Evolutionary conservation across 768 basidiomycete genomes (phyloP).

Genomic region (Amanita thiersii): DNA sequence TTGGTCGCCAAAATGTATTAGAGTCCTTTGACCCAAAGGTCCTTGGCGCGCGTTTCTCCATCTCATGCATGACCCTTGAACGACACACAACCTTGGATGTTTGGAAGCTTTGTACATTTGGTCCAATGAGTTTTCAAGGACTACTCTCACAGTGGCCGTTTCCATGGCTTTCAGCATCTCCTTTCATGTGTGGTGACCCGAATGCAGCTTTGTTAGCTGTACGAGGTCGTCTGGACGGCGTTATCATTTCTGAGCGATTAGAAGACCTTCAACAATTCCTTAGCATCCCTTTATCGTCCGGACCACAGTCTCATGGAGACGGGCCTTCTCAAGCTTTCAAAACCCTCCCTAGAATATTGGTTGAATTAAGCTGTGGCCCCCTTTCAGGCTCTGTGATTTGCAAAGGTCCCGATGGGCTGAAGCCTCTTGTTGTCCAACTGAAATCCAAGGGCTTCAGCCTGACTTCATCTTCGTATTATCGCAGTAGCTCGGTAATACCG

Average conservation of each 20-base stretch:
- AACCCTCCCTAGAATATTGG: slow-evolving; percentile 34
- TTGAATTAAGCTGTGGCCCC: slow-evolving; percentile 42
- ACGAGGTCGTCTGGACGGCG: slow-evolving; percentile 30
- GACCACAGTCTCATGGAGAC: slow-evolving; percentile 12
- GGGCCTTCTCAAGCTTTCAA: slow-evolving; percentile 9
- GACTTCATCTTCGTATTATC: slow-evolving; percentile 35
- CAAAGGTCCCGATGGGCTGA: slow-evolving; percentile 27
- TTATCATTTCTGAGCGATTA: slow-evolving; percentile 47
- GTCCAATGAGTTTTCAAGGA: slow-evolving; percentile 27
- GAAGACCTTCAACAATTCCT: slow-evolving; percentile 41
- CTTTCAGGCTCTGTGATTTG: slow-evolving; percentile 46
- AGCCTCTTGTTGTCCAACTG: slow-evolving; percentile 46
- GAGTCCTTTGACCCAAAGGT: slow-evolving; percentile 37
- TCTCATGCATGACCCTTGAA: slow-evolving; percentile 39
- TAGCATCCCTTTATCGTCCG: slow-evolving; percentile 13
- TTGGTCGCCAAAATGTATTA: slow-evolving; percentile 32
- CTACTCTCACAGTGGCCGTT: slow-evolving; percentile 56
- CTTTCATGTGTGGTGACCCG: slow-evolving; percentile 48
- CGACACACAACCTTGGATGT: slow-evolving; percentile 26
- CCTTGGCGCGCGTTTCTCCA: slow-evolving; percentile 35
- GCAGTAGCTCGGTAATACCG: slow-evolving; percentile 16
- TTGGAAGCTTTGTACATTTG: slow-evolving; percentile 36
- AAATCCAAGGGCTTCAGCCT: slow-evolving; percentile 45
- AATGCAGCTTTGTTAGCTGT: slow-evolving; percentile 50
- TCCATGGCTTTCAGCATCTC: slow-evolving; percentile 39